phyloP scores from a whole-genome alignment of 2,329 filamentous ascomycete species.

The Sarocladium kiliense region DNA sequence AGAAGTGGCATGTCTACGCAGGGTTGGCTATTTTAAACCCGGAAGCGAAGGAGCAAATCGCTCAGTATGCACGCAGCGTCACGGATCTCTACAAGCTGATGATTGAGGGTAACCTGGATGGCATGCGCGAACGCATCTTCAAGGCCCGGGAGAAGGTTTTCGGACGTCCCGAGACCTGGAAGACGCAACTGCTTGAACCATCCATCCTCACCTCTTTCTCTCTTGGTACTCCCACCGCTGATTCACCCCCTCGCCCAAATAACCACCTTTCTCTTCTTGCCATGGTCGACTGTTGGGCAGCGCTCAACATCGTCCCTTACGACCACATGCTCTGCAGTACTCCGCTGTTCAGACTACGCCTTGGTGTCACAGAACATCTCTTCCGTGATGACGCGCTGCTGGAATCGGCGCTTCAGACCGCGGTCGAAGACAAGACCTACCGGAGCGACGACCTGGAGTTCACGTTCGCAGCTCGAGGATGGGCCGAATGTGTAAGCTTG shows the following conservation, averaged over 20 bases:
- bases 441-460: constrained; percentile 96
- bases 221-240: constrained; percentile 63
- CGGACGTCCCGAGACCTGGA: constrained; percentile 47
- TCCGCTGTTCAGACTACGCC: constrained; percentile 91
- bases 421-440: constrained; percentile 85
- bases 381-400: constrained; percentile 80
- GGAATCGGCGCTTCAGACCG: constrained; percentile 79
- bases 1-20: constrained; percentile 99
- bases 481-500: constrained; percentile 88
- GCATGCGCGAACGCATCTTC: constrained; percentile 68
- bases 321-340: constrained; percentile 99
- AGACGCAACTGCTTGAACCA: constrained; percentile 68
- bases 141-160: constrained; percentile 65
- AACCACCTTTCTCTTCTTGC: constrained; percentile 90
- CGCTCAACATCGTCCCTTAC: constrained; percentile 88
- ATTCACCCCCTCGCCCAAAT: constrained; percentile 61
- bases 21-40: constrained; percentile 96
- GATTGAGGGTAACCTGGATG: constrained; percentile 75
- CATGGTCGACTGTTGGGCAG: constrained; percentile 98
- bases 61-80: constrained; percentile 86
- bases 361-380: constrained; percentile 94
- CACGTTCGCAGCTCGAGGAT: constrained; percentile 91
- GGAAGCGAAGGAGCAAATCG: constrained; percentile 84
- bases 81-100: constrained; percentile 96
- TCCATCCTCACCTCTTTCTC: constrained; percentile 86